Conservation (phyloP, 2,329 filamentous ascomycete genomes). For the Aurifilum marmelostoma region DNA sequence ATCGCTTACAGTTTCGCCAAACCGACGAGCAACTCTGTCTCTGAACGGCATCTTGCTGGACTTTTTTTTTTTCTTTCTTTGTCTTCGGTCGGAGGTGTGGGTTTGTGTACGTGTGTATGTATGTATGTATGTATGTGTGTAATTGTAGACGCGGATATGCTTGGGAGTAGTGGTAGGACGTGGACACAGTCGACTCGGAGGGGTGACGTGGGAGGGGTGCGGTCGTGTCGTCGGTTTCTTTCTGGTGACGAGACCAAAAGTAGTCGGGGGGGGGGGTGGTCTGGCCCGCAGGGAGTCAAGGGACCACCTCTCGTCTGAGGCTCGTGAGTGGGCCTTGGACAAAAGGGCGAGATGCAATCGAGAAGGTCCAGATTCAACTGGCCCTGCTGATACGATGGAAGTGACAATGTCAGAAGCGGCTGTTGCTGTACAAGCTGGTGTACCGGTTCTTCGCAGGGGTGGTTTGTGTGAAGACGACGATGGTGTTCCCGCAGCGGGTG, state of each 20-base stretch:
- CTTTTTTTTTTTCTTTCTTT: background rate
- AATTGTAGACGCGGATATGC: constrained; percentile 1
- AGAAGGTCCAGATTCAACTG: background rate
- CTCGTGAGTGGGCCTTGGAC: background rate
- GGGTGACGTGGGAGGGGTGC: background rate
- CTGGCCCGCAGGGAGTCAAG: background rate
- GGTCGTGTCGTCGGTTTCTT: background rate
- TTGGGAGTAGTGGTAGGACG: background rate
- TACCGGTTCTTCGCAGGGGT: constrained; percentile 1
- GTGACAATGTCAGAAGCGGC: background rate
- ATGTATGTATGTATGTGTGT: background rate
- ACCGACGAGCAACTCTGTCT: constrained; percentile 48
- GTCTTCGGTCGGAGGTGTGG: background rate
- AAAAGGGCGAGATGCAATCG: background rate
- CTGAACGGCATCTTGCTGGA: constrained; percentile 36
- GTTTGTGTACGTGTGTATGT: background rate
- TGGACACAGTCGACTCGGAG: background rate
- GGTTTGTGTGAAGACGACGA: constrained; percentile 11
- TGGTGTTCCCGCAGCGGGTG: constrained; percentile 11
- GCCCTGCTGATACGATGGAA: background rate
- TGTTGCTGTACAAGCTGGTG: constrained; percentile 2
- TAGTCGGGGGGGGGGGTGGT: background rate
- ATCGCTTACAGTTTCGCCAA: constrained; percentile 50
- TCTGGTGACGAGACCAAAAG: background rate
- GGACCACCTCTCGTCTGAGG: background rate